A percentile compares a stretch with the other conserved stretches of the same genome.
Evolutionary conservation across 2,329 filamentous ascomycete species (phyloP).

Genomic region (Cladosporium sp.): DNA sequence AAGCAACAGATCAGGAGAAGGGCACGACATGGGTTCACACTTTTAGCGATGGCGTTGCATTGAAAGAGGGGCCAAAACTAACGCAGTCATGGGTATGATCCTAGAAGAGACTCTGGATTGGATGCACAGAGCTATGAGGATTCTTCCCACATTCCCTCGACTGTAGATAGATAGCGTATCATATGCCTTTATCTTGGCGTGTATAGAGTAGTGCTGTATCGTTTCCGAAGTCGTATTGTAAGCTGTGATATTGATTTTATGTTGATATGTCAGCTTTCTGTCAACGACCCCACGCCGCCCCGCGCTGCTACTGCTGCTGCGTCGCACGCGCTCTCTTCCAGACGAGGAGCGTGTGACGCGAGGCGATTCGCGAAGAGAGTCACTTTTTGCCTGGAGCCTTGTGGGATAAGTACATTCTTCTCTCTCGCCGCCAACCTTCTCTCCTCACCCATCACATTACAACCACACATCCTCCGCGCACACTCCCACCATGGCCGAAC

Average conservation of each 20-base stretch:
- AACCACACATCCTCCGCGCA: background rate
- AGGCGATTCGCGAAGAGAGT: background rate
- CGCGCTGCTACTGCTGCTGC: background rate
- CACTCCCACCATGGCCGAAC: conserved; percentile 13
- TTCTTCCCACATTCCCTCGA: background rate
- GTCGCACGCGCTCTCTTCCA: background rate
- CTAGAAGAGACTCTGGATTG: background rate
- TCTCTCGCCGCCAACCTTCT: background rate
- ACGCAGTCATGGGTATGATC: background rate
- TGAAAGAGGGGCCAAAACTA: background rate
- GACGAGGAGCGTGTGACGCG: conserved; percentile 3
- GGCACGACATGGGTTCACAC: background rate
- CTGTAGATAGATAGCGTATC: background rate
- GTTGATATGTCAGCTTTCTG: conserved; percentile 3
- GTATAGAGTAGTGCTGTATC: background rate
- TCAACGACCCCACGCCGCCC: background rate
- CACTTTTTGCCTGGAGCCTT: conserved; percentile 3
- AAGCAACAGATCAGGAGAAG: conserved; percentile 2
- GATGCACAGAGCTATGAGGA: background rate
- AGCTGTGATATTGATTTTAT: background rate
- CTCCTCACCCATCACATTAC: background rate
- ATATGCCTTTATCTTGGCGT: background rate
- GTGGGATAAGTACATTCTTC: background rate
- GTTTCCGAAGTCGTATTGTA: background rate
- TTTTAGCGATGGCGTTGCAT: conserved; percentile 9